Evolutionary conservation across 768 basidiomycete genomes (phyloP), one percentile per base, ranked within the genome.

Genomic region (Nidularia pulvinata): DNA sequence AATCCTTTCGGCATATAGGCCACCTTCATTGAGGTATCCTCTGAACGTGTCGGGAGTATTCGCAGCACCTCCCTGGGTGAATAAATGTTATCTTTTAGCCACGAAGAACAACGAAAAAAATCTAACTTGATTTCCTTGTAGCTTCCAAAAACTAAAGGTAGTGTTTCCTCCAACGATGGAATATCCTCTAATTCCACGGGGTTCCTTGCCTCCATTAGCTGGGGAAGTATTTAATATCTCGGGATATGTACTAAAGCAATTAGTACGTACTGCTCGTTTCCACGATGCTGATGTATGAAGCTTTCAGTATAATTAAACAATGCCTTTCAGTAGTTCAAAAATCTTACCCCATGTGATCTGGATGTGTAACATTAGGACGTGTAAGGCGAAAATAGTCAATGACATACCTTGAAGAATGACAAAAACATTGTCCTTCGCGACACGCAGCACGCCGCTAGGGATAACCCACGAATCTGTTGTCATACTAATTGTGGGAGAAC

Each of bases 1-100:
- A 45, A 75, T 68, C 30, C 81, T 64, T 63, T 82, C 79, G 4
- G 73, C 76, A 51, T 74, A 78, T 5, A 79, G 60, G 1, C 78
- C 80, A 10, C 81, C 81, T 65, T 80, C 79, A 53, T 82, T 82
- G 46, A 79, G 62, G 45, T 81, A 76, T 30, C 79, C 80, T 19
- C 80, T 67, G 54, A 69, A 70, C 11, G 71, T 72, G 56, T 82
- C 80, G 7, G 76, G 73, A 16, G 74, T 57, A 30, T 70, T 57
- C 9, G 67, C 66, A 19, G 74, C 74, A 5, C 75, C 72, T 51
- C 48, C 11, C 37, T 45, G 7, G 14, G 55, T 9, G 37, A 33
- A 46, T 34, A 36, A 13, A 25, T 19, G 19, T 52, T 13, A 34
- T 19, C n/a, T n/a, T n/a, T 49, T 25, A 34, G 33, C 13, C 16